phyloP scores from a whole-genome alignment of 805 yeast species.

The Yarrowia sp. region DNA sequence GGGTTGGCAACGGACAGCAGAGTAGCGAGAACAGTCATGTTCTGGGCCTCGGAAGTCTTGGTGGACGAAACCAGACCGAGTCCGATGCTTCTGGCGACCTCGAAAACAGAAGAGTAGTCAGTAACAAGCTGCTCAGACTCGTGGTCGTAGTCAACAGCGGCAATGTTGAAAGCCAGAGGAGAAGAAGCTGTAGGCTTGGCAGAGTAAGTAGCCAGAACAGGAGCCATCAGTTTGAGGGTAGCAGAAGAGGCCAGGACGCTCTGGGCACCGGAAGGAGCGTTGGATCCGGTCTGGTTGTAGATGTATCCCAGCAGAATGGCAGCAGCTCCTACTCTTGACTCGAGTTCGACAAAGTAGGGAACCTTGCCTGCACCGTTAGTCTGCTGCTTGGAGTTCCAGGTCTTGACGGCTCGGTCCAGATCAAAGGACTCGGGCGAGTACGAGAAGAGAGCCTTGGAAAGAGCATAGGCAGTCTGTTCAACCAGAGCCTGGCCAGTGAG shows the following conservation, averaged over 20 bases:
- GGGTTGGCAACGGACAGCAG: slow-evolving; percentile 59
- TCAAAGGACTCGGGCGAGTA: slow-evolving; percentile 65
- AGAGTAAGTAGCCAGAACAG: slow-evolving; percentile 46
- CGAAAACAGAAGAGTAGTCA: slow-evolving; percentile 60
- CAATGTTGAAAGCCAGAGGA: slow-evolving; percentile 68
- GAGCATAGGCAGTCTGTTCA: slow-evolving; percentile 38
- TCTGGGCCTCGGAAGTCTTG: slow-evolving; percentile 60
- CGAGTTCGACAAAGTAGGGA: slow-evolving; percentile 55
- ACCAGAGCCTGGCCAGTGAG: slow-evolving; percentile 34
- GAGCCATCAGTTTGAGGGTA: slow-evolving; percentile 65
- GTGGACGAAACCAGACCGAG: slow-evolving; percentile 70
- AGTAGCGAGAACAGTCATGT: slow-evolving; percentile 59
- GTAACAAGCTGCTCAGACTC: slow-evolving; percentile 51
- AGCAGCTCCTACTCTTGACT: slow-evolving; percentile 83
- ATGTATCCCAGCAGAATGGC: slow-evolving; percentile 72
- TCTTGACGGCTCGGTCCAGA: slow-evolving; percentile 54
- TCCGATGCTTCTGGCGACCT: slow-evolving; percentile 59
- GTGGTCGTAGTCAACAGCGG: slow-evolving; percentile 63
- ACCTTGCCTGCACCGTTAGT: slow-evolving; percentile 53
- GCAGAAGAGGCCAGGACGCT: slow-evolving; percentile 59
- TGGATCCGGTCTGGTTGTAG: slow-evolving; percentile 29
- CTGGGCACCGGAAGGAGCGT: slow-evolving; percentile 30
- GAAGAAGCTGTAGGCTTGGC: slow-evolving; percentile 33
- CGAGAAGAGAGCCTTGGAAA: slow-evolving; percentile 43
- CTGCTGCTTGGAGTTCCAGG: slow-evolving; percentile 57